phyloP scores from a whole-genome alignment of 2,329 filamentous ascomycete species.

The Calonectria naviculata region DNA sequence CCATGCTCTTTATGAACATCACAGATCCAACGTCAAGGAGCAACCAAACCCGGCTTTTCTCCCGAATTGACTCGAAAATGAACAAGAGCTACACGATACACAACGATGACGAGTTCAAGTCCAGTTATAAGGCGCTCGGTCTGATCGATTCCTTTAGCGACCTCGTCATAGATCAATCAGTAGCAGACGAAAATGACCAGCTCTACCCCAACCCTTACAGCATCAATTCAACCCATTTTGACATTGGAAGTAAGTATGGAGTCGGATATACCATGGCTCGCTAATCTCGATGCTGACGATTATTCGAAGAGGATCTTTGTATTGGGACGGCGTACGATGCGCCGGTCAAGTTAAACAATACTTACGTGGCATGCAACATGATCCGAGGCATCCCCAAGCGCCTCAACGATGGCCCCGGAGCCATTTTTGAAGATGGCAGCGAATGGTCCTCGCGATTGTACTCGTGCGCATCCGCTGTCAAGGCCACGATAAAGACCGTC shows the following conservation, averaged over 20 bases:
- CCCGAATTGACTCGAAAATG: slow-evolving; percentile 22
- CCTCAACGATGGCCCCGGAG: slow-evolving; percentile 43
- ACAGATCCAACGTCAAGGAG: slow-evolving; percentile 37
- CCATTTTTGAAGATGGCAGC: slow-evolving; percentile 51
- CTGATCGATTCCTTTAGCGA: background rate
- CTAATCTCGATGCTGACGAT: background rate
- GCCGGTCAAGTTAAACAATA: background rate
- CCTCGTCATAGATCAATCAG: background rate
- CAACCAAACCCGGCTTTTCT: slow-evolving; percentile 9
- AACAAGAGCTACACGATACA: slow-evolving; percentile 18
- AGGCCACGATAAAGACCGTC: slow-evolving; percentile 57
- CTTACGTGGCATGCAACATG: slow-evolving; percentile 47
- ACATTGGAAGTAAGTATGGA: background rate
- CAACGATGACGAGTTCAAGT: background rate
- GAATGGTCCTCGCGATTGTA: slow-evolving; percentile 55
- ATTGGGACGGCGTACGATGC: background rate
- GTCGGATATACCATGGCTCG: background rate
- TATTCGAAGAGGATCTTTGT: background rate
- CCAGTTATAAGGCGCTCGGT: background rate
- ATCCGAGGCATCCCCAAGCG: slow-evolving; percentile 52
- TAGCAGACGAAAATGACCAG: background rate
- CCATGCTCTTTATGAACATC: slow-evolving; percentile 53
- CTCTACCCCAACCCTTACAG: background rate
- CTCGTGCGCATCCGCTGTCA: slow-evolving; percentile 52
- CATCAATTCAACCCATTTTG: background rate